Evolutionary conservation across 2,329 filamentous ascomycete species (phyloP), one percentile per base, ranked within the genome.

Genomic region (Mycosphaerella sp.): DNA sequence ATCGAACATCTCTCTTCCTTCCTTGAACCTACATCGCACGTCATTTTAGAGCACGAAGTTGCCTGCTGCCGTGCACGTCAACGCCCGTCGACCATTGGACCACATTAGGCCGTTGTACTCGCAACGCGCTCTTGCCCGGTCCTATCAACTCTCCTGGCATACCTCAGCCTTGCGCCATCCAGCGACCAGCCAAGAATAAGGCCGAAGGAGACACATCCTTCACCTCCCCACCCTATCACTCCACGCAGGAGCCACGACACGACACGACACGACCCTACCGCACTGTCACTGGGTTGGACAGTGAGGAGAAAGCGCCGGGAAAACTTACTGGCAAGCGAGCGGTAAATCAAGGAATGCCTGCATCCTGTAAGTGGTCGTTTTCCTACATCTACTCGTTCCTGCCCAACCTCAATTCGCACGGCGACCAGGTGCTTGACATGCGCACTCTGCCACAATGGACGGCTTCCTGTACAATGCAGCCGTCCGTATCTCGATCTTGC

Each of bases 311-410:
- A 53, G 46, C 46, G 42, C 21, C 44, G 37, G 45, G 52, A 54
- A 53, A 55, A 50, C 53, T 52, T 52, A 56, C 57, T 44, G 17
- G 44, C 50, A 54, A 55, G 51, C 48, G 49, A 59, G 52, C 53
- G 52, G 52, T 50, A 36, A 44, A 46, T 46, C 57, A 56, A 61
- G 59, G 57, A 60, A 64, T 62, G 59, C 60, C 60, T 62, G 56
- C 50, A 55, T 45, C 54, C 53, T 59, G 62, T 64, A 53, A 62
- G 62, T 64, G 48, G 40, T 58, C 59, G 56, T 55, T 56, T 52
- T 49, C 50, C 14, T 46, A 57, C 51, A 63, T 66, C 36, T 18
- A 51, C 10, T 32, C 32, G 34, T 25, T 16, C 25, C 32, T 28
- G 13, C 37, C 6, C 46, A 34, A 16, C 17, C 36, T 35, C 46